These are phyloP conservation scores for Tolypocladium paradoxum DNA, from an alignment of 2,329 filamentous ascomycete genomes.

Conservation along the genomic window DNA sequence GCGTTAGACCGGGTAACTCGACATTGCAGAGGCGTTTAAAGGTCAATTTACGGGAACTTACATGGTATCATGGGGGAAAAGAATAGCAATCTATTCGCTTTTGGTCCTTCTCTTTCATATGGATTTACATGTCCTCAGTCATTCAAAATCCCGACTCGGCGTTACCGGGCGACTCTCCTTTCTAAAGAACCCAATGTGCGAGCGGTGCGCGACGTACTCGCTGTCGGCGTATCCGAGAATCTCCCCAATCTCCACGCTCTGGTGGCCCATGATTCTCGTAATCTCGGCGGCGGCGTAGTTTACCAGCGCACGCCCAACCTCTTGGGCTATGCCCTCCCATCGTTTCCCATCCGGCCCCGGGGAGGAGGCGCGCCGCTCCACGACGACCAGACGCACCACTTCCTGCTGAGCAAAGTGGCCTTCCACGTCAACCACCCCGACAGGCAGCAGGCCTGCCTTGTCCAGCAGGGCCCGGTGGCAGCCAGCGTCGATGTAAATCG, in stretches of 20 bases:
- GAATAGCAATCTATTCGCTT: not conserved
- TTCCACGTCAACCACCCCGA: constrained; percentile 82
- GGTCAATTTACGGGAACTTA: not conserved
- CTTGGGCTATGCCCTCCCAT: constrained; percentile 44
- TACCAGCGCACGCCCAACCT: constrained; percentile 81
- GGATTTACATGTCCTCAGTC: not conserved
- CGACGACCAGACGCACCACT: constrained; percentile 75
- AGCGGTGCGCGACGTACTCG: constrained; percentile 82
- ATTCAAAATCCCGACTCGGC: constrained; percentile 21
- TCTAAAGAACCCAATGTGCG: constrained; percentile 71
- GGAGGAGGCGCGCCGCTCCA: constrained; percentile 46
- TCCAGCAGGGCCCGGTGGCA: constrained; percentile 69
- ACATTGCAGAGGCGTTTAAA: not conserved
- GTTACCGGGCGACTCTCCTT: constrained; percentile 43
- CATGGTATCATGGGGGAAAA: not conserved
- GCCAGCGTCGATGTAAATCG: constrained; percentile 84
- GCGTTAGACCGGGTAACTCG: not conserved
- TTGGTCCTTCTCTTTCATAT: not conserved
- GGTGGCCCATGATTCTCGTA: constrained; percentile 68
- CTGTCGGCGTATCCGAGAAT: constrained; percentile 86
- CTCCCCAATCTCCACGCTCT: constrained; percentile 69
- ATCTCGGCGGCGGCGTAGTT: constrained; percentile 91
- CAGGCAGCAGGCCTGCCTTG: constrained; percentile 81
- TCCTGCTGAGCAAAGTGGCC: constrained; percentile 87
- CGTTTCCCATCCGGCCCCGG: constrained; percentile 31